Base-by-base conservation (phyloP, 2,329 filamentous ascomycete species). In the Penicillium sp. region DNA sequence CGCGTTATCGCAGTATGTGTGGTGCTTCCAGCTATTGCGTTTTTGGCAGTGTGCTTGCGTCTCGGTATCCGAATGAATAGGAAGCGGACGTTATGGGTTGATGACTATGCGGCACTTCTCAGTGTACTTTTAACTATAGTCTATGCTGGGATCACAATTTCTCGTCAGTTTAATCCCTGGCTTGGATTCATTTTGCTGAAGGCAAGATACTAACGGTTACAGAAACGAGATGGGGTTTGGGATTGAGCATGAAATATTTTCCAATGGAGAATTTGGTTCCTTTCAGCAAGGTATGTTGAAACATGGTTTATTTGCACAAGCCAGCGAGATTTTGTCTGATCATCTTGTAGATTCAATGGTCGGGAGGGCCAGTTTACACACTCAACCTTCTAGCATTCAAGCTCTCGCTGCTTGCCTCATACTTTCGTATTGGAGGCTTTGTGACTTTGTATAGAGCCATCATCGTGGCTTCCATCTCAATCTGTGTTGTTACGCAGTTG, bases 351-450 rank as follows among this genome's bases (percentile, higher is more conserved):
- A 54, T 69, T 4, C 67, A 69, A 65, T 70, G 70, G 29, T 54
- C 50, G 10, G 64, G 66, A 16, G 67, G 67, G 4, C 67, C 67
- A 2, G 22, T 66, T 2, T 71, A 71, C 49, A 60, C 55, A 2
- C 56, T 71, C 24, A 63, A 61, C 21, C 49, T 81, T 22, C 69
- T 79, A 3, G 75, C 73, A 1, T 81, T 81, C 64, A 81, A 81
- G 52, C 67, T 79, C 18, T 77, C 78, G 36, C 63, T 81, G 2
- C 62, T 82, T 4, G 62, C 78, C 2, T 78, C 77, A 0, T 81
- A 81, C 24, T 59, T 80, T 0, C 76, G 79, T 1, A 78, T 81
- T 43, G 71, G 65, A 13, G 73, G 79, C 3, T 72, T 77, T 1
- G 67, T 71, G 2, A 67, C 69, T 0, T 38, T 50, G 3, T 77